Conservation (phyloP, 495 filamentous ascomycete species). For the Jackrogersella multiformis region DNA sequence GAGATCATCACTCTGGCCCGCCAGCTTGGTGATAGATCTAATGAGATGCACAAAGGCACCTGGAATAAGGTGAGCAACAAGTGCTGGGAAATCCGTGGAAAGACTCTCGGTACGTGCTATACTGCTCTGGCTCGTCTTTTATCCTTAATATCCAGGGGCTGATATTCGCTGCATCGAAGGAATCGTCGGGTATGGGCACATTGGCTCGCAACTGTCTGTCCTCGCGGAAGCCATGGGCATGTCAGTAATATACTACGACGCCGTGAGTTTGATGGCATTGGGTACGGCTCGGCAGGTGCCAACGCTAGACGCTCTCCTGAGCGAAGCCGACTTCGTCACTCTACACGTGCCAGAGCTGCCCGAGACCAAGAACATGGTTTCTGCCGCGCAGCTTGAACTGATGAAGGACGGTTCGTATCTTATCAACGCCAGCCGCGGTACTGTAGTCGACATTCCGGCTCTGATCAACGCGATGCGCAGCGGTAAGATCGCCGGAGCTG, state of each 20-base stretch:
- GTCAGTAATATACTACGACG: slow-evolving; percentile 95
- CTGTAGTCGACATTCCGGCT: slow-evolving; percentile 92
- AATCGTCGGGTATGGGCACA: slow-evolving; percentile 97
- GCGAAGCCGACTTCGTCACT: slow-evolving; percentile 86
- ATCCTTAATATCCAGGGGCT: slow-evolving; percentile 14
- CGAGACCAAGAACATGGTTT: slow-evolving; percentile 93
- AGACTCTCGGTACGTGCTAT: slow-evolving; percentile 77
- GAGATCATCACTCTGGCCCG: slow-evolving; percentile 93
- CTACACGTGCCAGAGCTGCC: slow-evolving; percentile 92
- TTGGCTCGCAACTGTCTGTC: slow-evolving; percentile 95
- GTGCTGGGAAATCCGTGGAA: slow-evolving; percentile 98
- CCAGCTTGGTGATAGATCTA: slow-evolving; percentile 91
- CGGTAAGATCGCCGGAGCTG: slow-evolving; percentile 92
- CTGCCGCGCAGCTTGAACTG: slow-evolving; percentile 73
- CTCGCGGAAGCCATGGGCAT: slow-evolving; percentile 98
- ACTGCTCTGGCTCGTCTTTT: slow-evolving; percentile 1
- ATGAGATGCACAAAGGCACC: slow-evolving; percentile 90
- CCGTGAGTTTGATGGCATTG: slow-evolving; percentile 90
- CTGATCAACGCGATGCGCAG: slow-evolving; percentile 86
- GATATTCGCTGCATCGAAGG: slow-evolving; percentile 54
- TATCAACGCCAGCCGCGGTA: slow-evolving; percentile 95
- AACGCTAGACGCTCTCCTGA: slow-evolving; percentile 78
- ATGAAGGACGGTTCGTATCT: slow-evolving; percentile 95
- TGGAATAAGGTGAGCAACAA: slow-evolving; percentile 98
- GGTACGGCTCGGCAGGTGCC: slow-evolving; percentile 86